Evolutionary conservation across 106 monocot species (phyloP).

Genomic region (Dendrobium catenatum): DNA sequence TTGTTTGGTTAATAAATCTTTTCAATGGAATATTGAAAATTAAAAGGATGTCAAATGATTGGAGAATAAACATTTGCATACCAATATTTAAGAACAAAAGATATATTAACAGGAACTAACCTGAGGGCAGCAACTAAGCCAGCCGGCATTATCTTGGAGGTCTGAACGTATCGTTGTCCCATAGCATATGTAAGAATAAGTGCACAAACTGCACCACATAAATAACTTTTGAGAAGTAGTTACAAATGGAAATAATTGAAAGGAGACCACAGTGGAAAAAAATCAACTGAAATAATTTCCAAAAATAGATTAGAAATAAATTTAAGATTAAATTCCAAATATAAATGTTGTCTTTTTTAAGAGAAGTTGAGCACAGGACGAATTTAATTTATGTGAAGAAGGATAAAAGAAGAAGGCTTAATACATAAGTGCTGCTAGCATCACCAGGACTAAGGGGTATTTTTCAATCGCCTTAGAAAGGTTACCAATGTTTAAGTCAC

Average conservation of each 20-base stretch:
- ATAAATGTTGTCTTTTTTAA: background rate
- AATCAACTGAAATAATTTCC: background rate
- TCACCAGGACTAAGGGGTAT: no score
- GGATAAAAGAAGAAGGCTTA: background rate
- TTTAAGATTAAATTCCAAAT: background rate
- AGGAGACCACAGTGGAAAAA: background rate
- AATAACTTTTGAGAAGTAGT: background rate
- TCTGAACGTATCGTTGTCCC: constrained; percentile 79
- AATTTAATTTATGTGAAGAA: background rate
- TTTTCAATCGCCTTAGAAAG: no score
- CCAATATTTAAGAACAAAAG: no score
- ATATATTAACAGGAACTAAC: constrained; percentile 22
- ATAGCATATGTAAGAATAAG: constrained; percentile 55
- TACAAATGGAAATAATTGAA: background rate
- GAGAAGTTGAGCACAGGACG: background rate
- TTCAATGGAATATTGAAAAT: no score
- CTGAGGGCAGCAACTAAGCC: constrained; percentile 73
- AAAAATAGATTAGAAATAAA: background rate
- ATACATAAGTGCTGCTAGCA: background rate
- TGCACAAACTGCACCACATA: constrained; percentile 63
- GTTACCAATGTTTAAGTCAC: no score
- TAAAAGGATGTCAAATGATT: no score
- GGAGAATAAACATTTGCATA: no score
- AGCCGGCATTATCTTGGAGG: constrained; percentile 86
- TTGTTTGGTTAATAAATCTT: no score